Percentiles rank a stretch among this genome's conserved stretches.
Conservation (phyloP, 257 asterid species). For the Solanum microdontum region DNA sequence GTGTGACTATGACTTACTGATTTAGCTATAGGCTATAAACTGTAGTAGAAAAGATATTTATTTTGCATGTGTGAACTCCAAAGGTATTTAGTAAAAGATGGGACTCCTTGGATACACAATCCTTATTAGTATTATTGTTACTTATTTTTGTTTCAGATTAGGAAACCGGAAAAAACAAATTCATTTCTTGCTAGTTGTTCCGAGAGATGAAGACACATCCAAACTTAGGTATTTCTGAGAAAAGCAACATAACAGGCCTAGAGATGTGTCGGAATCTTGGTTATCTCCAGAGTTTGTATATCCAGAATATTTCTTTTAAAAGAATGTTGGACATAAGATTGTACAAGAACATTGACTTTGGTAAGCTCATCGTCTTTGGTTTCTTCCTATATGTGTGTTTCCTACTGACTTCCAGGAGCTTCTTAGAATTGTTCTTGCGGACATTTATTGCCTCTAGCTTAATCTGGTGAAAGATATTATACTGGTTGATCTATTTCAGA, state of each 20-base stretch:
- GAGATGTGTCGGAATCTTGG: background rate
- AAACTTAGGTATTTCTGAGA: background rate
- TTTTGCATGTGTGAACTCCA: background rate
- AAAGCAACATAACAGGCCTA: background rate
- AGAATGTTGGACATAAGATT: background rate
- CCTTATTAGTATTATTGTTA: background rate
- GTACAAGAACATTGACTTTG: background rate
- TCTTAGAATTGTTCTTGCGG: background rate
- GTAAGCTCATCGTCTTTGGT: background rate
- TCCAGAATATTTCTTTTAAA: background rate
- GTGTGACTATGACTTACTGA: background rate
- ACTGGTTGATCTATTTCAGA: background rate
- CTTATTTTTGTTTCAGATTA: background rate
- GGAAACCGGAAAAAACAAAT: background rate
- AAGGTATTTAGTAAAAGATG: background rate
- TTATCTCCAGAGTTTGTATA: background rate
- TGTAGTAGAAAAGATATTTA: background rate
- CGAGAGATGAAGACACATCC: background rate
- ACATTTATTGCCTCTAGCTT: background rate
- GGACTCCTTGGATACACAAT: background rate
- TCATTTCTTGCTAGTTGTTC: background rate
- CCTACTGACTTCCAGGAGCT: background rate
- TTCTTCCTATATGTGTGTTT: background rate
- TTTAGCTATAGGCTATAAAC: background rate
- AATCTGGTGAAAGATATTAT: background rate